These are phyloP conservation scores for Ambrosiella beaveri DNA, from an alignment of 2,329 filamentous ascomycete genomes.

Conservation along the genomic window DNA sequence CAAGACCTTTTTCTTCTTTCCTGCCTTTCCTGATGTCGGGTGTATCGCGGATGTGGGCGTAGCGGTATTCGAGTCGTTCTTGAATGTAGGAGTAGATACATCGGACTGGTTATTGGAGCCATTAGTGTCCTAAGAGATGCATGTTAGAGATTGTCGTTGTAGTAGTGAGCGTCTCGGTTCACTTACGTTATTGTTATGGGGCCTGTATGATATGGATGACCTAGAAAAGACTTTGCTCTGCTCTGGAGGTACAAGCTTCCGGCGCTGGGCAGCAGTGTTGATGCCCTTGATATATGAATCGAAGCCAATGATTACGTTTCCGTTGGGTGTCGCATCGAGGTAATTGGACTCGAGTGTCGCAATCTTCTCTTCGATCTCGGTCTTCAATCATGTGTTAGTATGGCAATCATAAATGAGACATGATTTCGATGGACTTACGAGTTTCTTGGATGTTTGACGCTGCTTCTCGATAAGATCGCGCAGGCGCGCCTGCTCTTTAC, in stretches of 20 bases:
- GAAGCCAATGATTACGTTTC: constrained; percentile 95
- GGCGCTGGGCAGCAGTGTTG: constrained; percentile 44
- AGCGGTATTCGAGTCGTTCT: constrained; percentile 17
- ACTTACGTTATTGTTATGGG: constrained; percentile 22
- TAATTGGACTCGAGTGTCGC: constrained; percentile 71
- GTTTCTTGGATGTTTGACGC: constrained; percentile 21
- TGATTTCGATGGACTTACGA: constrained; percentile 19
- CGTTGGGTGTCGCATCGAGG: constrained; percentile 71
- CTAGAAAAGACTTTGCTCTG: constrained; percentile 57
- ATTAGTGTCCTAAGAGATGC: constrained; percentile 24
- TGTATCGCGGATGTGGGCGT: constrained; percentile 31
- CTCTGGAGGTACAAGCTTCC: constrained; percentile 48
- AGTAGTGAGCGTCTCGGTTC: constrained; percentile 4
- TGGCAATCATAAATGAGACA: neutral
- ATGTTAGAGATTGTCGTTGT: neutral
- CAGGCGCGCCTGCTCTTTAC: constrained; percentile 31
- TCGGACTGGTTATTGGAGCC: constrained; percentile 28
- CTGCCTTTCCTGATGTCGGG: constrained; percentile 34
- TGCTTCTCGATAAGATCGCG: constrained; percentile 31
- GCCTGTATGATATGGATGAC: constrained; percentile 45
- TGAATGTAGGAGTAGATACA: constrained; percentile 40
- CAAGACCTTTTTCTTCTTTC: constrained; percentile 36
- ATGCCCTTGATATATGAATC: constrained; percentile 94
- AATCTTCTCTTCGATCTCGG: constrained; percentile 57
- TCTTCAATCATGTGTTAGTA: constrained; percentile 17